Conservation (phyloP, 2,329 filamentous ascomycete genomes). For the Clonostachys rhizophaga region DNA sequence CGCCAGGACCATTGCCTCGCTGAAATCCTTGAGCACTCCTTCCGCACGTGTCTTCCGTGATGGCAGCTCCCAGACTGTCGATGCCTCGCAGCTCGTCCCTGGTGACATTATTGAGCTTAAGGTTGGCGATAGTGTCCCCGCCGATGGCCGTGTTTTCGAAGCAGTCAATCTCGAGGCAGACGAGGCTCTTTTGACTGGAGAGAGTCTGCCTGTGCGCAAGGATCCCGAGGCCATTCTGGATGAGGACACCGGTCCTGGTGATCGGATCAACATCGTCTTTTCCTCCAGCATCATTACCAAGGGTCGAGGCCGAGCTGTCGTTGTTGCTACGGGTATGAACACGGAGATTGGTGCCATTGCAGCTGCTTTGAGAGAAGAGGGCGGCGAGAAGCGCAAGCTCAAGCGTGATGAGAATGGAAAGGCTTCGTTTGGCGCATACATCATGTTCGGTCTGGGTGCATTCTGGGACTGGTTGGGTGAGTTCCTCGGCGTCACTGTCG, state of each 20-base stretch:
- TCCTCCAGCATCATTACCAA: constrained; percentile 51
- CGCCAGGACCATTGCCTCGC: constrained; percentile 32
- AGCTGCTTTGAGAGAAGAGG: constrained; percentile 21
- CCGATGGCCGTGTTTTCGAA: constrained; percentile 45
- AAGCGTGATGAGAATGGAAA: constrained; percentile 1
- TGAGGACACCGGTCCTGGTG: constrained; percentile 30
- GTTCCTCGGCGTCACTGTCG: constrained; percentile 43
- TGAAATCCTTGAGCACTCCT: constrained; percentile 23
- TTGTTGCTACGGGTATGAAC: constrained; percentile 51
- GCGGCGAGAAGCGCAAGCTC: constrained; percentile 1
- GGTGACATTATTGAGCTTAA: constrained; percentile 45
- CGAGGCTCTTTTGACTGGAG: constrained; percentile 54
- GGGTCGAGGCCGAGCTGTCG: constrained; percentile 51
- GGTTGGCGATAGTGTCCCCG: constrained; percentile 49
- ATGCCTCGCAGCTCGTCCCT: constrained; percentile 35
- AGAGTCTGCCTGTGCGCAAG: constrained; percentile 50
- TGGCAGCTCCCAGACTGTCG: constrained; percentile 17
- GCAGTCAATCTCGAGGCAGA: constrained; percentile 60
- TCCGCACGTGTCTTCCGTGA: constrained; percentile 27
- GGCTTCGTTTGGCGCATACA: constrained; percentile 1
- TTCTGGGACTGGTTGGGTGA: constrained; percentile 14
- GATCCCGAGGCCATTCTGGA: constrained; percentile 30
- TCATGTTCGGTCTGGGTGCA: constrained; percentile 3
- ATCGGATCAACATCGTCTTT: constrained; percentile 52
- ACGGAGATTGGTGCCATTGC: constrained; percentile 57